A percentile compares a stretch with the other conserved stretches of the same genome.
Conservation (phyloP, 345 rosid species). For the Gossypium arboreum region DNA sequence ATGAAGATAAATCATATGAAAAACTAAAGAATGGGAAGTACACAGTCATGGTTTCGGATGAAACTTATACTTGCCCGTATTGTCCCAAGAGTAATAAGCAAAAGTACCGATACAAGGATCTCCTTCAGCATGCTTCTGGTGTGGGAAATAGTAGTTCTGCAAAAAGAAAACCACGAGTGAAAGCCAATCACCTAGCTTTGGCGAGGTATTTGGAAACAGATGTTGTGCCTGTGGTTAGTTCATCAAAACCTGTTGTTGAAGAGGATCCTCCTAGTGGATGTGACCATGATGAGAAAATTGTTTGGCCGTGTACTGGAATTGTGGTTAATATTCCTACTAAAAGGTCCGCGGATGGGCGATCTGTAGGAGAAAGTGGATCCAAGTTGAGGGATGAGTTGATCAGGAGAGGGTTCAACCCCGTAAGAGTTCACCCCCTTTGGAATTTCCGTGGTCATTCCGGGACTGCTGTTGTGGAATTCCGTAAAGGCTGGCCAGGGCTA, state of each 20-base stretch:
- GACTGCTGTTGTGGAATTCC: constrained; percentile 73
- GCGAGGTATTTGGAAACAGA: constrained; percentile 67
- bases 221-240: constrained; percentile 28
- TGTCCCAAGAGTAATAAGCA: constrained; percentile 68
- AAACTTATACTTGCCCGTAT: constrained; percentile 67
- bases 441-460: constrained; percentile 85
- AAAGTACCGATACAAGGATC: constrained; percentile 57
- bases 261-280: constrained; percentile 31
- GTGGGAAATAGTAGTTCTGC: constrained; percentile 74
- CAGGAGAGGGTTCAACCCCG: constrained; percentile 73
- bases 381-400: constrained; percentile 73
- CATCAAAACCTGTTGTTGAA: constrained; percentile 26
- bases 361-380: constrained; percentile 82
- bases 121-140: constrained; percentile 95
- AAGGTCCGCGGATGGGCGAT: constrained; percentile 54
- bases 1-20: constrained; percentile 45
- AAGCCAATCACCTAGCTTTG: constrained; percentile 82
- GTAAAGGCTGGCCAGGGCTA: constrained; percentile 85
- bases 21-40: constrained; percentile 71
- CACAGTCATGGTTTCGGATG: constrained; percentile 46
- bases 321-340: constrained; percentile 77
- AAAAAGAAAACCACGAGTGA: constrained; percentile 65
- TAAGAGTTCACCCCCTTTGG: constrained; percentile 84
- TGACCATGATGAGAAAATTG: constrained; percentile 69
- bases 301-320: constrained; percentile 82